Base-by-base conservation (phyloP, 371 early-diverging fungal genomes). In the Syncephalis plumigaleata region DNA sequence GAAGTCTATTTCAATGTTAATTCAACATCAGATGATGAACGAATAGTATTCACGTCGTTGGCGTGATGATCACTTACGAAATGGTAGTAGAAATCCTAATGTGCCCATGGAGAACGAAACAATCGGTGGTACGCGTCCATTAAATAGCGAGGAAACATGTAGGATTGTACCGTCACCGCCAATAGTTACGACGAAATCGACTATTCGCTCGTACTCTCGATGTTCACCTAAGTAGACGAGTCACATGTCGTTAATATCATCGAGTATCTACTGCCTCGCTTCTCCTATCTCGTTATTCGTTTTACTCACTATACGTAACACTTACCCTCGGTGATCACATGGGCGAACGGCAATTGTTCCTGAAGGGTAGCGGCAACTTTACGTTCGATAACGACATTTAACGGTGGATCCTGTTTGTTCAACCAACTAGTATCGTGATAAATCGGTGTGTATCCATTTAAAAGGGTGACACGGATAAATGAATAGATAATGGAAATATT, bases 101-200 rank as follows among this genome's bases (percentile, higher is more conserved):
- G 89, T 80, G 2, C 88, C 89, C 21, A 87, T 56, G 51, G 86
- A 79, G 58, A 94, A 89, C 1, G 94, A 84, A n/a, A 93, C 70
- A 21, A 91, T 67, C 0, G 91, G 88, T 24, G 94, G 93, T 2
- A 89, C 86, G 3, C 73, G 64, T 9, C 58, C 62, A 59, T 94
- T 90, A 61, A 93, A 95, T 26, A 93, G 60, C 79, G 84, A 87
- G n/a, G 84, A 73, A n/a, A 88, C 77, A 52, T 81, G 84, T 23
- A 88, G 63, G 16, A 87, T 86, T 7, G 89, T 88, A 31, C 89
- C 89, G 68, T 88, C 89, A 24, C 89, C 89, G 36, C 88, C 88
- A 40, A 88, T 71, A 0, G 67, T 62, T 2, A 67, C 44, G 8
- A 58, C 63, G 3, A 67, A 56, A 46, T 67, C 63, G 45, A 67